A percentile compares a stretch with the other conserved stretches of the same genome.
These are phyloP conservation scores for Solanum appendiculatum DNA, from an alignment of 257 asterid species.

Conservation along the genomic window DNA sequence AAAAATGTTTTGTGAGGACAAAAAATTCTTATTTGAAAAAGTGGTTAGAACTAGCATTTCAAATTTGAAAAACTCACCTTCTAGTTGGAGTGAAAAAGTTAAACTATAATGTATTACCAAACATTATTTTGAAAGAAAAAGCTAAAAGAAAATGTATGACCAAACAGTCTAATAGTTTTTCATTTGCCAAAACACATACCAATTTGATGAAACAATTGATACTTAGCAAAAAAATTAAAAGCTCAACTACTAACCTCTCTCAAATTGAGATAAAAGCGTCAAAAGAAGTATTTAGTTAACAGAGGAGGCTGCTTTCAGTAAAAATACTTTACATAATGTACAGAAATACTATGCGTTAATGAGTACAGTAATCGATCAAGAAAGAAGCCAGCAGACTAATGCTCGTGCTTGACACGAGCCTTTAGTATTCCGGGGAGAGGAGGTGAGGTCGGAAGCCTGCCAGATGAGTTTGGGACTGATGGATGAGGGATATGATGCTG, in stretches of 20 bases:
- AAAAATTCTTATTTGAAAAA: not conserved
- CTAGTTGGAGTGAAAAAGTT: not conserved
- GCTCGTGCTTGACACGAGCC: slow-evolving; percentile 80
- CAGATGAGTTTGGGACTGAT: slow-evolving; percentile 22
- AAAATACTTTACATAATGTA: slow-evolving; percentile 42
- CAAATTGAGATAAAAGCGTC: not conserved
- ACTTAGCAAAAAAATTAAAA: not conserved
- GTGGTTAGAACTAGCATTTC: not conserved
- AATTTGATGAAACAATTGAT: not conserved
- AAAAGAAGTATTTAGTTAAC: not conserved
- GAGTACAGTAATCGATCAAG: not conserved
- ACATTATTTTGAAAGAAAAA: not conserved
- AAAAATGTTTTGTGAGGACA: not conserved
- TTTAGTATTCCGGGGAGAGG: slow-evolving; percentile 85
- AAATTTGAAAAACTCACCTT: not conserved
- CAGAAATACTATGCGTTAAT: slow-evolving; percentile 21
- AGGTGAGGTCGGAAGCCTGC: slow-evolving; percentile 56
- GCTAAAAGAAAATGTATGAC: not conserved
- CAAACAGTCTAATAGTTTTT: not conserved
- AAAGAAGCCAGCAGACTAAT: slow-evolving; percentile 13
- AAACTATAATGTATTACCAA: not conserved
- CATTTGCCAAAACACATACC: not conserved
- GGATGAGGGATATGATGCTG: slow-evolving; percentile 37
- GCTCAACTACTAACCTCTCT: not conserved
- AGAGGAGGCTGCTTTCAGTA: not conserved